phyloP scores from a whole-genome alignment of 768 basidiomycete genomes.

The Dentipellis fragilis region DNA sequence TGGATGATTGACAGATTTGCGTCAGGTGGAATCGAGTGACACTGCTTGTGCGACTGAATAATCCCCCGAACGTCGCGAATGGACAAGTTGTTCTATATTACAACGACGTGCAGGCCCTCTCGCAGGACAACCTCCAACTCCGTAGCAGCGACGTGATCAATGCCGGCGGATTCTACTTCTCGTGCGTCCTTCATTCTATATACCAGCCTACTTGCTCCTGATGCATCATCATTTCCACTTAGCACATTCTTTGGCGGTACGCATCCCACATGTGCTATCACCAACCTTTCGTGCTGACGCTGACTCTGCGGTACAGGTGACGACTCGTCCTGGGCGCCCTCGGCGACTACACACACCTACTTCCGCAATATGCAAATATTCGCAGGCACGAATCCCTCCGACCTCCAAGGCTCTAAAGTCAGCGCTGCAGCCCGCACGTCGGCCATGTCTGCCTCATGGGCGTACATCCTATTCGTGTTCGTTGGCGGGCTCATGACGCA shows the following conservation, averaged over 20 bases:
- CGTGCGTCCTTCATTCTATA: slow-evolving; percentile 22
- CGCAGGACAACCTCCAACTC: slow-evolving; percentile 53
- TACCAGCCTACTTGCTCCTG: background rate
- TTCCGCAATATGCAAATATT: slow-evolving; percentile 65
- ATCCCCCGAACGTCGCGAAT: slow-evolving; percentile 57
- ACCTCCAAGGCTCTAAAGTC: background rate
- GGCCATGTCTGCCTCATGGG: no score
- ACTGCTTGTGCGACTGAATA: slow-evolving; percentile 72
- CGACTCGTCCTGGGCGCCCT: slow-evolving; percentile 65
- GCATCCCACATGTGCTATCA: slow-evolving; percentile 5
- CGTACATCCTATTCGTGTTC: no score
- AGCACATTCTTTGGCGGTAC: slow-evolving; percentile 80
- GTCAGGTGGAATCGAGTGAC: slow-evolving; percentile 60
- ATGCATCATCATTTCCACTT: background rate
- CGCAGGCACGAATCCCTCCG: slow-evolving; percentile 9
- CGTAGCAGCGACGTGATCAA: slow-evolving; percentile 42
- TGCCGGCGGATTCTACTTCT: slow-evolving; percentile 70
- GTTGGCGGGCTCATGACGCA: no score
- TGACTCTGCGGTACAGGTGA: slow-evolving; percentile 28
- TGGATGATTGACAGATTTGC: background rate
- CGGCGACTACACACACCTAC: slow-evolving; percentile 57
- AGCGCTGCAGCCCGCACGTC: no score
- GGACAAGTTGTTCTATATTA: slow-evolving; percentile 68
- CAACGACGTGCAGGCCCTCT: slow-evolving; percentile 56
- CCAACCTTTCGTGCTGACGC: background rate